Evolutionary conservation across 148 eudicot genomes (phyloP).

Genomic region (Polygonum maritimum): DNA sequence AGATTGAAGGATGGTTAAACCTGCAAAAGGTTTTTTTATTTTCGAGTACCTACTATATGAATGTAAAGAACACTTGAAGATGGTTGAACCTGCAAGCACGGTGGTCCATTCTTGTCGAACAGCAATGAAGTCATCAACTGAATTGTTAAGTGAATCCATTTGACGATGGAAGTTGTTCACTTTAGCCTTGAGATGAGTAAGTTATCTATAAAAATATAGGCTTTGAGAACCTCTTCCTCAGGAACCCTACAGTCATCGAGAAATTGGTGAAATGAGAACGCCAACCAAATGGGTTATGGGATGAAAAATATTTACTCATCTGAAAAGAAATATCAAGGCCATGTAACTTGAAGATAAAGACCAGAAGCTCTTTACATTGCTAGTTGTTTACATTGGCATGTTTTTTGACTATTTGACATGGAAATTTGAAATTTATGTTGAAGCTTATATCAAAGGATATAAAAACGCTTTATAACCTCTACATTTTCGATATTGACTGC

Average conservation of each 20-base stretch:
- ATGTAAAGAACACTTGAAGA: conserved; percentile 2
- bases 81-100: conserved; percentile 72
- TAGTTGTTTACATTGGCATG: conserved; percentile 40
- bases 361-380: too few species aligned
- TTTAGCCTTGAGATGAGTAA: conserved; percentile 83
- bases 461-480: too few species aligned
- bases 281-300: not conserved
- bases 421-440: too few species aligned
- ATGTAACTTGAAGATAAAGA: not conserved
- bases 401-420: not conserved
- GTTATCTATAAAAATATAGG: conserved; percentile 75
- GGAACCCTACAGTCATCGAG: conserved; percentile 58
- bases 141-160: conserved; percentile 38
- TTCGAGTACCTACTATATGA: not conserved
- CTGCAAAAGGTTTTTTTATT: too few species aligned
- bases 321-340: not conserved
- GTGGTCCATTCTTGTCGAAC: conserved; percentile 97
- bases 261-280: conserved; percentile 5
- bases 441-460: too few species aligned
- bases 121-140: conserved; percentile 77
- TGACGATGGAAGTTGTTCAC: conserved; percentile 82
- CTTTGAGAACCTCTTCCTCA: conserved; percentile 73
- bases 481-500: conserved; percentile 8
- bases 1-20: too few species aligned
- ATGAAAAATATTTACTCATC: not conserved